These are phyloP conservation scores for Mortierella antarctica DNA, from an alignment of 192 early-diverging fungal genomes.

Conservation along the genomic window DNA sequence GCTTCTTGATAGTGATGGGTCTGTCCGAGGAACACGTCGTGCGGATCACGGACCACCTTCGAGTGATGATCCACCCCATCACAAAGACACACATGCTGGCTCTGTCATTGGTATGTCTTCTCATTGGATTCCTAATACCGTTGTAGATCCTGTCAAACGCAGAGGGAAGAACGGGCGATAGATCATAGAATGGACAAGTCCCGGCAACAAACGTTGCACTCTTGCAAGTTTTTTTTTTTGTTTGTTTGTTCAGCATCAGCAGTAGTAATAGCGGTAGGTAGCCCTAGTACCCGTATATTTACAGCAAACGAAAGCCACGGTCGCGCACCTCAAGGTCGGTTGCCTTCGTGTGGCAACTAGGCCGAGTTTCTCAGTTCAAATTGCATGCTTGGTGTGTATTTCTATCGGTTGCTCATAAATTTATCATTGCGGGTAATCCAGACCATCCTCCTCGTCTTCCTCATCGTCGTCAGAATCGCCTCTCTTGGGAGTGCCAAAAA, in stretches of 20 bases:
- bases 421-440: neutral
- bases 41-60: neutral
- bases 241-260: too few relatives aligned
- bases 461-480: slow-evolving; percentile 32
- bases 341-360: too few relatives aligned
- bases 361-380: too few relatives aligned
- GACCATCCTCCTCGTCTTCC: slow-evolving; percentile 8
- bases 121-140: slow-evolving; percentile 23
- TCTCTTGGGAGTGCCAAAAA: slow-evolving; percentile 20
- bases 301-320: too few relatives aligned
- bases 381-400: neutral
- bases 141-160: neutral
- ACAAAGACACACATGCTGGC: slow-evolving; percentile 9
- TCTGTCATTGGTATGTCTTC: slow-evolving; percentile 19
- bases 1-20: neutral
- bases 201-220: too few relatives aligned
- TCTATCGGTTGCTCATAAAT: neutral
- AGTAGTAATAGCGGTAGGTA: too few relatives aligned
- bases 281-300: too few relatives aligned
- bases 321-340: too few relatives aligned
- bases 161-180: neutral
- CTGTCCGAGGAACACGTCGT: neutral
- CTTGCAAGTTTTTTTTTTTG: too few relatives aligned
- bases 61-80: neutral
- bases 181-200: neutral